These are phyloP conservation scores for Daldinia sp. DNA, from an alignment of 2,329 filamentous ascomycete species.

Conservation along the genomic window DNA sequence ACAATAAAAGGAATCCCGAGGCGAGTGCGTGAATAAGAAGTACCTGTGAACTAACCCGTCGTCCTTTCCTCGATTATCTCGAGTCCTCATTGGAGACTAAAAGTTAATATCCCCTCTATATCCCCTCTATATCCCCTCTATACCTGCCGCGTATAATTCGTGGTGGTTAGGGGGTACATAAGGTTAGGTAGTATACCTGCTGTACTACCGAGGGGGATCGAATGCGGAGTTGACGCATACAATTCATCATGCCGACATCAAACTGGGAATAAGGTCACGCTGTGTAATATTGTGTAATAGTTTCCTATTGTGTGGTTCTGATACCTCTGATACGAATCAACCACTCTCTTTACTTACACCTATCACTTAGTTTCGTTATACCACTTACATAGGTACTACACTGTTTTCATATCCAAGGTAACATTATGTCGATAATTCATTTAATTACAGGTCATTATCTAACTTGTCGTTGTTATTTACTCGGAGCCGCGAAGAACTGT, in stretches of 20 bases:
- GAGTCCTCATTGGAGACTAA: constrained; percentile 27
- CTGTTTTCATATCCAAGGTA: neutral
- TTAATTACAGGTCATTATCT: neutral
- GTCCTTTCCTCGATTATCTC: constrained; percentile 9
- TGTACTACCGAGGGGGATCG: constrained; percentile 39
- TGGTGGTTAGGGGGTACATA: constrained; percentile 18
- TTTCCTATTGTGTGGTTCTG: constrained; percentile 6
- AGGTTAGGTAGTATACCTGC: neutral
- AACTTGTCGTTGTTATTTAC: neutral
- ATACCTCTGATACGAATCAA: constrained; percentile 5
- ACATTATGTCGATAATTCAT: neutral
- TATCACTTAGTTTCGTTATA: constrained; percentile 6
- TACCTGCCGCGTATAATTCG: constrained; percentile 25
- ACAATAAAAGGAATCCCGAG: constrained; percentile 12
- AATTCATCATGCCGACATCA: constrained; percentile 37
- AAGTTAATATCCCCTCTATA: neutral
- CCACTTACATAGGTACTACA: neutral
- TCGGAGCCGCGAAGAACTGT: neutral
- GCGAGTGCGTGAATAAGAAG: neutral
- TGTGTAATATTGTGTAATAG: constrained; percentile 13
- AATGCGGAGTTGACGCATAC: constrained; percentile 41
- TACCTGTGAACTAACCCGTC: constrained; percentile 1
- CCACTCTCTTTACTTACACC: constrained; percentile 1
- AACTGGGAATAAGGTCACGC: constrained; percentile 21
- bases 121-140: constrained; percentile 16